Evolutionary conservation across 768 basidiomycete species (phyloP), one percentile per base, ranked within the genome.

Genomic region (Amanita muscaria): DNA sequence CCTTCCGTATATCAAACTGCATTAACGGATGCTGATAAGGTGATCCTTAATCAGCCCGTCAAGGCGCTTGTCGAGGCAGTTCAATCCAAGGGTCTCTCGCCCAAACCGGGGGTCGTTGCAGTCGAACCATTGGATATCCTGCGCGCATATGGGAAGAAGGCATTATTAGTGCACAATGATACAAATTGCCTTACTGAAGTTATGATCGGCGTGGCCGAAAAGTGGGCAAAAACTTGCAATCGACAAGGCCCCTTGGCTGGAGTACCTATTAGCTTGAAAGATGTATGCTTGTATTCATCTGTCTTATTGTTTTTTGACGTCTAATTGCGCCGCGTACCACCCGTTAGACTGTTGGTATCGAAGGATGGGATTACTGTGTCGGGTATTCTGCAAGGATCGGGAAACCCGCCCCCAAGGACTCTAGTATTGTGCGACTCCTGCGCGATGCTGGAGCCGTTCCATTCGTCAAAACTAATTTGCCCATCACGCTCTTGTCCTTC

Each of bases 391-490:
- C 72, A 0, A 64, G 65, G 63, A 66, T 67, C 8, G 64, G 67
- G 11, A 65, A 65, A 38, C 74, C 78, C 9, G 53, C 65, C 30
- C 33, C 64, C 21, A 62, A 65, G 29, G 73, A 81, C 42, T 70
- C 75, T 3, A 65, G 73, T 3, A 50, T 79, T 5, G 68, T 79
- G 16, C 64, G 65, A 36, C 68, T 82, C 24, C 61, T 80, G 4
- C 72, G 65, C 19, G 70, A 73, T 47, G 79, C 80, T 1, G 82
- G 82, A 25, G 81, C 81, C 0, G 64, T 84, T 25, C 74, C 79
- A 11, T 80, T 72, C 48, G 76, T 76, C 49, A 84, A 84, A 59
- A 84, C 81, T n/a, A 78, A 77, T 36, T 58, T 78, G 5, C 80
- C 79, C 0, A 66, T 69, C 39, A 79, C 74, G 1, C 69, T 80